A percentile compares a stretch with the other conserved stretches of the same genome.
phyloP scores from a whole-genome alignment of 805 yeast genomes.

The Hagleromyces aurorensis region DNA sequence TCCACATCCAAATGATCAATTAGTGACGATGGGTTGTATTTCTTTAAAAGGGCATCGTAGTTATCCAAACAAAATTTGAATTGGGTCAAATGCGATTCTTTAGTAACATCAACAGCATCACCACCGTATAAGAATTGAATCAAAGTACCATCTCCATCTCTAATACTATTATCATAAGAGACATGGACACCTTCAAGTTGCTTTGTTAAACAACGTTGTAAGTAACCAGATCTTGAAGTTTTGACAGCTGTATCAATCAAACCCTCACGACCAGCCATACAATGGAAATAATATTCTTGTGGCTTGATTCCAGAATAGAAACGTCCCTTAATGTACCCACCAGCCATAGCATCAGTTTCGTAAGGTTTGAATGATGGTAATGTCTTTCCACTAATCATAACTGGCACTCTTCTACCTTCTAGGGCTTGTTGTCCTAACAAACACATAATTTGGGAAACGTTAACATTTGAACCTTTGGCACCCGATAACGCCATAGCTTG shows the following conservation, averaged over 20 bases:
- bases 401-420: slow-evolving; percentile 99
- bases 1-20: slow-evolving; percentile 75
- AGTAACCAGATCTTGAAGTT: slow-evolving; percentile 95
- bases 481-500: slow-evolving; percentile 99
- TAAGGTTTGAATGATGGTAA: slow-evolving; percentile 93
- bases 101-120: slow-evolving; percentile 88
- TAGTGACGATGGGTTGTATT: slow-evolving; percentile 76
- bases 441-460: slow-evolving; percentile 99
- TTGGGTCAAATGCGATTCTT: slow-evolving; percentile 89
- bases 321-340: slow-evolving; percentile 95
- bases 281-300: slow-evolving; percentile 98
- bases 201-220: slow-evolving; percentile 96
- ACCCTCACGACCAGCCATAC: slow-evolving; percentile 99
- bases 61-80: slow-evolving; percentile 90
- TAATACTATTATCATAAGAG: slow-evolving; percentile 87
- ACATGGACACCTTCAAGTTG: slow-evolving; percentile 96
- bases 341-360: slow-evolving; percentile 96
- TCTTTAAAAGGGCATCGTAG: slow-evolving; percentile 74
- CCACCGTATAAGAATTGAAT: slow-evolving; percentile 97
- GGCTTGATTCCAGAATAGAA: slow-evolving; percentile 97
- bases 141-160: slow-evolving; percentile 92
- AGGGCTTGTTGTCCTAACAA: slow-evolving; percentile 96
- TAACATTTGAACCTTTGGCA: slow-evolving; percentile 97
- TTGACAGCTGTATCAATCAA: slow-evolving; percentile 98
- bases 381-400: slow-evolving; percentile 97